Base-by-base conservation (phyloP, 495 filamentous ascomycete species). In the Penicillium angulare region DNA sequence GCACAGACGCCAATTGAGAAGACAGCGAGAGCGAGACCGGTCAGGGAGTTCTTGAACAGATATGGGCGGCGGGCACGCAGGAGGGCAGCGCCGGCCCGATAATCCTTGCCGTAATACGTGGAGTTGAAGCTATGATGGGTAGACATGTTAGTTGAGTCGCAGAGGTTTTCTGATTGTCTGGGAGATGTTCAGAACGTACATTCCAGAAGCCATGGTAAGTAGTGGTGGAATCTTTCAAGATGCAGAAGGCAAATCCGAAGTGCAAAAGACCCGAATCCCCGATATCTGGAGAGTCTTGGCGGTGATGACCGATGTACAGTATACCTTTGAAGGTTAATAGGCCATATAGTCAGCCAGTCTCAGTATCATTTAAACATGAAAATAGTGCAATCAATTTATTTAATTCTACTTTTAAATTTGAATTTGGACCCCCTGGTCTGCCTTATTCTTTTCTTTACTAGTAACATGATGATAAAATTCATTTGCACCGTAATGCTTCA, bases 31-130 rank as follows among this genome's bases (percentile, higher is more conserved):
- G 68, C 79, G 7, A 85, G 45, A 9, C 92, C 95, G 16, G 88
- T 88, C 38, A 89, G 29, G 20, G 83, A 75, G 68, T 99, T 97
- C 77, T 87, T 92, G 71, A 97, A 72, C 13, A 99, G 83, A 69
- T 90, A 97, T 40, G 95, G 93, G 57, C 86, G 82, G 50, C 93
- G 85, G 46, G 93, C 95, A 47, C 93, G 87, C 61, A 95, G 84
- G 50, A 99, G 84, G 18, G 93, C 86, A 20, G 88, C 81, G 23
- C 84, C 84, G 67, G 90, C 89, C 55, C 84, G 83, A 71, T 87
- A 85, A 60, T 88, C 75, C 63, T 84, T 80, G 70, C 95, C 88
- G 74, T 97, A 97, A 79, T 98, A 98, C 52, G 86, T 87, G 12
- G 89, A 88, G 63, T 86, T 86, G 59, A 87, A 73, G 57, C 87